Evolutionary conservation across 1,139 yeast genomes (phyloP), one percentile per base, ranked within the genome.

Genomic region (Yamadazyma sp.): DNA sequence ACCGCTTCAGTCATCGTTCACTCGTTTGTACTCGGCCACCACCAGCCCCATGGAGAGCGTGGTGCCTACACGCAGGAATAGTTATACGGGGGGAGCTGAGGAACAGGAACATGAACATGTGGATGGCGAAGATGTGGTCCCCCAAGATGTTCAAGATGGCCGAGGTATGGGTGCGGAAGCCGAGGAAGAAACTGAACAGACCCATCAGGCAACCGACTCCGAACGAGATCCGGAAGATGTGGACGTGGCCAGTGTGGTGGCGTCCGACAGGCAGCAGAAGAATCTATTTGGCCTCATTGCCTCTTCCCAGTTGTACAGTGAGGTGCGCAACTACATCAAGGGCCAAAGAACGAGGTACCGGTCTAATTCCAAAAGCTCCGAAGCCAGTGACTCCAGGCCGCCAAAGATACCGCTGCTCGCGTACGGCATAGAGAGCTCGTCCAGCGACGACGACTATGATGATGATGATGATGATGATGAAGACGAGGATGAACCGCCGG

Each of bases 251-350:
- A 37, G 23, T 3, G 37, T 44, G 0, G 45, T 39, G 3, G 48
- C 42, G 14, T 28, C 37, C 7, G 26, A 38, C 17, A 34, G 39
- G 23, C 44, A 47, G 5, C 52, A 38, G 14, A 48, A 40, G 31
- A 41, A 38, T 27, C 20, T 50, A 3, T 37, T 49, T 14, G 33
- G 40, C 22, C 27, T 38, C 24, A 38, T 48, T 9, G 35, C 44
- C 18, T 39, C 51, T 7, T 44, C 51, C 3, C 50, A 40, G 27
- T 34, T 48, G 9, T 49, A 44, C 36, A 36, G 46, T 8, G 54
- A 50, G 30, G 48, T 50, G 15, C 39, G 31, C 24, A 44, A 45
- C 18, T 47, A 40, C 33, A 45, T 49, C 8, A 43, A 40, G 17
- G 34, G 30, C 26, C 34, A 37, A 10, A 18, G 44, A 7, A 15